A percentile compares a stretch with the other conserved stretches of the same genome.
These are phyloP conservation scores for Ampelomyces quisqualis DNA, from an alignment of 2,329 filamentous ascomycete species.

Conservation along the genomic window DNA sequence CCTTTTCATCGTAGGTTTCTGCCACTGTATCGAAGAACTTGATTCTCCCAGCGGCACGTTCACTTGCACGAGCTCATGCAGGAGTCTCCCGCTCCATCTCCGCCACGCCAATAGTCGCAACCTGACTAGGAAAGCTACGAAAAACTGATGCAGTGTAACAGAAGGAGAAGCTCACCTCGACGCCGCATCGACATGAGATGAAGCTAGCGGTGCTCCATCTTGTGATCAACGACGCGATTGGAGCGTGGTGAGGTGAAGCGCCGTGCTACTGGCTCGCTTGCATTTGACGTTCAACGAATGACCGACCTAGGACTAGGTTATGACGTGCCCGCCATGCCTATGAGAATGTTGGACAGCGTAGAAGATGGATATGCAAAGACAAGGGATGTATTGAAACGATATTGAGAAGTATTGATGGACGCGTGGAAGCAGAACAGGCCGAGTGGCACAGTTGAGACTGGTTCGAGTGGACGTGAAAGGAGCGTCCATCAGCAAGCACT, in stretches of 20 bases:
- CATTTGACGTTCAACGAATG: constrained; percentile 29
- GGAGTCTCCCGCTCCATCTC: constrained; percentile 15
- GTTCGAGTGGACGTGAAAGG: not conserved
- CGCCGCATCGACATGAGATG: constrained; percentile 9
- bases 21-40: constrained; percentile 13
- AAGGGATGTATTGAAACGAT: constrained; percentile 17
- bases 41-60: constrained; percentile 31
- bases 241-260: constrained; percentile 22
- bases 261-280: constrained; percentile 31
- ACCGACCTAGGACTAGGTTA: constrained; percentile 15
- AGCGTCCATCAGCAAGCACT: not conserved
- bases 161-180: constrained; percentile 12
- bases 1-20: not conserved
- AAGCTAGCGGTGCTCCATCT: constrained; percentile 13
- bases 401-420: not conserved
- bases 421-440: not conserved
- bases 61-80: constrained; percentile 20
- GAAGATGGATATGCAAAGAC: constrained; percentile 24
- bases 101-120: constrained; percentile 20
- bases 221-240: constrained; percentile 31
- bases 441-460: not conserved
- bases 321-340: constrained; percentile 6
- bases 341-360: constrained; percentile 7
- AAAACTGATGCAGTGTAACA: constrained; percentile 13
- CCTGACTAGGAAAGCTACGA: constrained; percentile 11